phyloP scores from a whole-genome alignment of 1,284 basidiomycete genomes.

The Ceratobasidium sp. region DNA sequence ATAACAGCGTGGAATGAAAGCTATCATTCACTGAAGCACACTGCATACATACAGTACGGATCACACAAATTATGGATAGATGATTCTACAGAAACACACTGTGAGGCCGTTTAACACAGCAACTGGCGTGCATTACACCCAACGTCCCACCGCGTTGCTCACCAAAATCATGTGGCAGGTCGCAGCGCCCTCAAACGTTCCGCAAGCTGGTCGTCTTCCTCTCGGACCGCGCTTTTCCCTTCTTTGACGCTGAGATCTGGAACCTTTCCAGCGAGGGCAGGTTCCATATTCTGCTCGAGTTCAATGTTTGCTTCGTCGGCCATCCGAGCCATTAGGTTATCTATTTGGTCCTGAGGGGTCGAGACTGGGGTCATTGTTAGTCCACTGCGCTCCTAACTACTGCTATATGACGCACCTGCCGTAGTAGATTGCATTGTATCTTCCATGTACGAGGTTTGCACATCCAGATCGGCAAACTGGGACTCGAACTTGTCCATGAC shows the following conservation, averaged over 20 bases:
- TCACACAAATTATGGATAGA: not conserved
- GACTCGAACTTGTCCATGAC: conserved; percentile 99
- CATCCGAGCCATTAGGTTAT: conserved; percentile 89
- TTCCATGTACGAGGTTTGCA: conserved; percentile 99
- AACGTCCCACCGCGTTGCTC: not conserved
- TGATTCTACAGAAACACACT: conserved; percentile 4
- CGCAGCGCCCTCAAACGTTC: conserved; percentile 83
- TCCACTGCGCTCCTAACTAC: not conserved
- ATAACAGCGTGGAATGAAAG: not conserved
- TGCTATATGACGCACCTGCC: conserved; percentile 58
- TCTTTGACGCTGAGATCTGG: conserved; percentile 67
- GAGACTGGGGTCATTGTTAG: conserved; percentile 60
- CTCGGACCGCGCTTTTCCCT: conserved; percentile 61
- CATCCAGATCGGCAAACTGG: conserved; percentile 97
- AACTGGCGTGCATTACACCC: not conserved
- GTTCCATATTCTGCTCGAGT: conserved; percentile 87
- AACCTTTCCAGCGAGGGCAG: conserved; percentile 65
- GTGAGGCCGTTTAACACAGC: not conserved
- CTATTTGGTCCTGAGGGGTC: conserved; percentile 98
- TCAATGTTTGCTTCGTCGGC: conserved; percentile 99
- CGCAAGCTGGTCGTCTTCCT: conserved; percentile 84
- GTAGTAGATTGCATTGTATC: conserved; percentile 95
- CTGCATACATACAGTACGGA: not conserved
- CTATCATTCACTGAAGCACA: not conserved
- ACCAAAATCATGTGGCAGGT: conserved; percentile 67